Base-by-base conservation (phyloP, 2,329 filamentous ascomycete genomes). In the Aureobasidium uvarum region DNA sequence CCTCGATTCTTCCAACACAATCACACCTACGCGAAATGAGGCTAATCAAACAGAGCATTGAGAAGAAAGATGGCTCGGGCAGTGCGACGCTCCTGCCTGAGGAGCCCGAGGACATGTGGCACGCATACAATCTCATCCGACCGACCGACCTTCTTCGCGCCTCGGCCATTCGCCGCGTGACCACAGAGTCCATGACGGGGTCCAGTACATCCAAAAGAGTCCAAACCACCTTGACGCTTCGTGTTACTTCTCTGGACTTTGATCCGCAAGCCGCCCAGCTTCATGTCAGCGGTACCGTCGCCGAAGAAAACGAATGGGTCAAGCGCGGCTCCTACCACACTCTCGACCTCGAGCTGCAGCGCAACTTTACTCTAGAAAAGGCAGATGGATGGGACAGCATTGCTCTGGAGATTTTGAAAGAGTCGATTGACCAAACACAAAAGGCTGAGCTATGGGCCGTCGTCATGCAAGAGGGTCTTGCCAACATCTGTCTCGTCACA, bases 331-430 rank as follows among this genome's bases (percentile, higher is more conserved):
- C 85, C 68, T 85, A 85, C 71, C 89, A 91, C 73, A 91, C 89
- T 0, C 81, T 91, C 1, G 94, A 97, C 70, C 84, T 99, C 52
- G 94, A 97, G 75, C 82, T 96, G 66, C 87, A 95, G 72, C 85
- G 93, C 48, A 88, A 92, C 59, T 98, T 98, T 72, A 94, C 90
- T 7, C 76, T 99, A 8, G 89, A 92, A 79, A 98, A 98, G 78
- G 84, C 85, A 45, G 80, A 86, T 43, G 85, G 92, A 48, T 99
- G 95, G 95, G 95, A 99, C 77, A 93, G 89, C 70, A 87, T 99
- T 13, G 91, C 93, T 3, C 80, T 89, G 55, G 87, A 90, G 66
- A 89, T 90, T 52, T 83, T 99, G 13, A 82, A 85, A 65, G 91
- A 96, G 75, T 89, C 92, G 0, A 83, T 94, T 16, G 88, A 91